Base-by-base conservation (phyloP, 192 early-diverging fungal species). In the Backusella westeae region DNA sequence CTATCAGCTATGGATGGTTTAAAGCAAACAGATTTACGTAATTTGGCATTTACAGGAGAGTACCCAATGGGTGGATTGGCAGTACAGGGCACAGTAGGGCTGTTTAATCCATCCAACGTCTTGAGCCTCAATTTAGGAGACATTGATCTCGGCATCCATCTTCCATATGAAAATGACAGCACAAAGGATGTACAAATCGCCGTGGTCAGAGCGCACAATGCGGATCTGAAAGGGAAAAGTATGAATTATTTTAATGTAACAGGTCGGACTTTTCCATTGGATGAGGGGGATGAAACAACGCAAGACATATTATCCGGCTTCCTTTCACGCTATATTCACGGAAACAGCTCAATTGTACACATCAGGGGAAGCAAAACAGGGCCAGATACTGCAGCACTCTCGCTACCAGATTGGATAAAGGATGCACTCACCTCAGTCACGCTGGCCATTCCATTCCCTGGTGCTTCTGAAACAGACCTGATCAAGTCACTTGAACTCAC, bases 51-150 rank as follows among this genome's bases (percentile, higher is more conserved):
- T 56, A 39, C 67, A 7, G 81, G 81, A 8, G 39, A 56, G 32
- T 77, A 82, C 65, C 71, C 75, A 15, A 29, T 56, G 17, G 81
- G 81, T 23, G 81, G 81, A 6, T 79, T 82, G 15, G 39, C 23
- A 17, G 21, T 82, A 0, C 46, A 66, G 14, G 75, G 73, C 21
- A 52, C 66, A 34, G 81, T 76, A 0, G 72, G 75, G 17, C 72
- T 82, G 6, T 82, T 73, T n/a, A 82, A 82, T 72, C 81, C 81
- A 23, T 82, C 81, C 14, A 73, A 52, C 29, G 71, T 69, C 6
- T 38, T 82, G 9, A 79, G 81, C 19, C 35, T 82, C 10, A 68
- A 36, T 14, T 4, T 82, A 12, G 81, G 81, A 7, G 56, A 82
- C 46, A 67, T 82, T 19, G 75, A 82, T 42, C 76, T 82, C 66